Conservation (phyloP, 768 basidiomycete species). For the Leccinum subtestaceum region DNA sequence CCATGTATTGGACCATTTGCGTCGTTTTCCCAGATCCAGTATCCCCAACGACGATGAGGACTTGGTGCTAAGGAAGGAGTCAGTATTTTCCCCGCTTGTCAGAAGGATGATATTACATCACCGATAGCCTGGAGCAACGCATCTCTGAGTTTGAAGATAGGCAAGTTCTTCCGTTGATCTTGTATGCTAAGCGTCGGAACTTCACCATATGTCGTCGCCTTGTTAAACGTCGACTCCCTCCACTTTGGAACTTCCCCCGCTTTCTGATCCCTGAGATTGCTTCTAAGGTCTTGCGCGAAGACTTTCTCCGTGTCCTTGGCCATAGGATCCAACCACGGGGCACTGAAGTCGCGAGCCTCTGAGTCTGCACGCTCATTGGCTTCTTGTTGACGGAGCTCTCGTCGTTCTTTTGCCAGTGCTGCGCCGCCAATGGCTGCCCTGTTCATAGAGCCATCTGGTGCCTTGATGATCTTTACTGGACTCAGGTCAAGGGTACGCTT, state of each 20-base stretch:
- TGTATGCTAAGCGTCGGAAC: conserved; percentile 88
- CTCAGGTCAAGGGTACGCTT: conserved; percentile 93
- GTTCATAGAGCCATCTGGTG: conserved; percentile 96
- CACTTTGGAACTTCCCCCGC: conserved; percentile 82
- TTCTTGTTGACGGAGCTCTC: conserved; percentile 92
- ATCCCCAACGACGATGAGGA: conserved; percentile 97
- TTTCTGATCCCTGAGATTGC: conserved; percentile 78
- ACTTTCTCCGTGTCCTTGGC: conserved; percentile 79
- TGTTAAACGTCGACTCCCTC: conserved; percentile 92
- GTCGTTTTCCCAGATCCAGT: conserved; percentile 99
- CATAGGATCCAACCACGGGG: conserved; percentile 99
- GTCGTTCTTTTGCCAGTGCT: conserved; percentile 89
- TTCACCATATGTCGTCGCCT: conserved; percentile 93
- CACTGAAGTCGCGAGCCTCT: conserved; percentile 89
- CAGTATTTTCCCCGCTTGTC: conserved; percentile 6
- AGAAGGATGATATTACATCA: conserved; percentile 54
- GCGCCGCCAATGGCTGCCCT: conserved; percentile 93
- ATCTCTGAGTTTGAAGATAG: conserved; percentile 93
- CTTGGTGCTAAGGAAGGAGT: conserved; percentile 55
- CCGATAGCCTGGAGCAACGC: conserved; percentile 85
- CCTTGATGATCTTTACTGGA: conserved; percentile 97
- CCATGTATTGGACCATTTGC: conserved; percentile 98
- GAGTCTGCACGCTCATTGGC: conserved; percentile 93
- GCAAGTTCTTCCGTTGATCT: conserved; percentile 87
- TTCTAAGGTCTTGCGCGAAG: conserved; percentile 91